Percentiles rank a stretch among this genome's conserved stretches.
phyloP scores from a whole-genome alignment of 495 filamentous ascomycete genomes.

The Tuber aestivum region DNA sequence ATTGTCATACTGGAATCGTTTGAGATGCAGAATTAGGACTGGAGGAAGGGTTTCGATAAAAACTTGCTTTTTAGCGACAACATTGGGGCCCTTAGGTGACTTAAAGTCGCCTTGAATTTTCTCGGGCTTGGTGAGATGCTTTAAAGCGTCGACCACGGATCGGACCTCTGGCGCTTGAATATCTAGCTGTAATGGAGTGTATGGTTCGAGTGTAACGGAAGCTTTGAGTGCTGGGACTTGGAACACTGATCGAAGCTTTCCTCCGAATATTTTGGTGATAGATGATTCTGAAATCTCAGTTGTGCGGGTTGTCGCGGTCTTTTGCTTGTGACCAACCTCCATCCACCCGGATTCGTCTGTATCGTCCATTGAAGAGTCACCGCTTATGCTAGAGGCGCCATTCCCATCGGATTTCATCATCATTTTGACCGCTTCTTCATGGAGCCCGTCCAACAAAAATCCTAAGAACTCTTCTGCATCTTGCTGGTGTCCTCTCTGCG shows the following conservation, averaged over 20 bases:
- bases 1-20: conserved; percentile 93
- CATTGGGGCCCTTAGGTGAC: conserved; percentile 68
- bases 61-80: conserved; percentile 81
- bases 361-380: conserved; percentile 20
- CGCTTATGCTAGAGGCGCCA: conserved; percentile 39
- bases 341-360: conserved; percentile 62
- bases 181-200: conserved; percentile 89
- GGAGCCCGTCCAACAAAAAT: conserved; percentile 83
- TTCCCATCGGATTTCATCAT: conserved; percentile 53
- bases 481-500: conserved; percentile 85
- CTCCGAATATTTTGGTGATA: conserved; percentile 89
- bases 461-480: conserved; percentile 97
- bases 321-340: conserved; percentile 90
- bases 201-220: conserved; percentile 86
- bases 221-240: conserved; percentile 78
- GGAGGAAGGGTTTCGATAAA: conserved; percentile 90
- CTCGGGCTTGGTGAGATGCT: conserved; percentile 74
- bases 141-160: conserved; percentile 87
- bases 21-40: conserved; percentile 89
- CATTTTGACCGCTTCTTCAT: conserved; percentile 81
- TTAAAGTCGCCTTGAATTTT: conserved; percentile 81
- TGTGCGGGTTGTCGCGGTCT: conserved; percentile 75
- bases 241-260: conserved; percentile 82
- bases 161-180: conserved; percentile 78
- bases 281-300: conserved; percentile 77